Conservation (phyloP, 2,329 filamentous ascomycete genomes). For the Aspergillus fumigatus region DNA sequence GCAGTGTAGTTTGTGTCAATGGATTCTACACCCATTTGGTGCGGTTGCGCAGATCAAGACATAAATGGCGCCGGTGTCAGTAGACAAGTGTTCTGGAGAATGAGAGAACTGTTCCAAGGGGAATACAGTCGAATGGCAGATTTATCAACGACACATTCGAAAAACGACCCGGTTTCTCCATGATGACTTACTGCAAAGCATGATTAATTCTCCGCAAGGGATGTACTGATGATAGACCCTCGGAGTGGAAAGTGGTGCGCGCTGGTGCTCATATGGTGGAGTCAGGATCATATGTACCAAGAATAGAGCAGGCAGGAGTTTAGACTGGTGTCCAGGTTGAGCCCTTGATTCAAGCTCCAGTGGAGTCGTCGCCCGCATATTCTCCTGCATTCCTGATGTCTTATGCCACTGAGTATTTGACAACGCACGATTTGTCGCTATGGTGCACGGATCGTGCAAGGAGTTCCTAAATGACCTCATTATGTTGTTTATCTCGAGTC, state of each 20-base stretch:
- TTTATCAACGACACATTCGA: background rate
- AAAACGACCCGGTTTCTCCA: background rate
- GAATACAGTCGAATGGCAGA: background rate
- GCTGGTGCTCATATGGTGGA: background rate
- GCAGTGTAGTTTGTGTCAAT: slow-evolving; percentile 13
- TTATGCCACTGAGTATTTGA: background rate
- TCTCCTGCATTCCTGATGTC: background rate
- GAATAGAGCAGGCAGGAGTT: background rate
- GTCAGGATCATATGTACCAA: background rate
- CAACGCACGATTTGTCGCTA: background rate
- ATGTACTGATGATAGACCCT: background rate
- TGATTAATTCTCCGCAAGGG: background rate
- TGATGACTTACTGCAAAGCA: background rate
- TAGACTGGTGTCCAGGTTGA: background rate
- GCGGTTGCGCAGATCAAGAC: background rate
- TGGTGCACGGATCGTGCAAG: background rate
- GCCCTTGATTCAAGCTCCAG: background rate
- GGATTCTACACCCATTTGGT: slow-evolving; percentile 14
- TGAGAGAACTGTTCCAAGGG: background rate
- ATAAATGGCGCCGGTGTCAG: background rate
- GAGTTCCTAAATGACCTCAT: background rate
- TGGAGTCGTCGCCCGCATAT: background rate
- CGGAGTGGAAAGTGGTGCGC: background rate
- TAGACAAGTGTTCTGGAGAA: background rate
- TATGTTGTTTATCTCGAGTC: background rate